Conservation (phyloP, 768 basidiomycete genomes). For the Strobilomyces confusus region DNA sequence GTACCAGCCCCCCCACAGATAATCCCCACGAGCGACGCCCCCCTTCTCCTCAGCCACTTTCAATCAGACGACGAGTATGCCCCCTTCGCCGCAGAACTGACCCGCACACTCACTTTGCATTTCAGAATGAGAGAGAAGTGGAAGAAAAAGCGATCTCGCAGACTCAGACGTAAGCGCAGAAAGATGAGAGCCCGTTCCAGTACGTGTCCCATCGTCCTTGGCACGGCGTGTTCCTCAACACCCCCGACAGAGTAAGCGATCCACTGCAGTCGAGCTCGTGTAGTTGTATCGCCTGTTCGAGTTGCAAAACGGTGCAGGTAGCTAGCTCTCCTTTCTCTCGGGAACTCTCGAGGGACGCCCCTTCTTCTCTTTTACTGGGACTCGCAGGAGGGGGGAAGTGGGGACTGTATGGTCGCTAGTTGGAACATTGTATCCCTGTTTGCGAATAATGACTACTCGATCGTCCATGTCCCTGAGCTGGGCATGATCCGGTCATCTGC, state of each 20-base stretch:
- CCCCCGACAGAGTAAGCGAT: slow-evolving; percentile 35
- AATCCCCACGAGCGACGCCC: slow-evolving; percentile 11
- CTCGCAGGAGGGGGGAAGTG: slow-evolving; percentile 16
- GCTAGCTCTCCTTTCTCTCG: slow-evolving; percentile 25
- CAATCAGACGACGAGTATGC: slow-evolving; percentile 29
- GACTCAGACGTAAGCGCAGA: slow-evolving; percentile 91
- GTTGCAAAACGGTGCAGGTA: slow-evolving; percentile 12
- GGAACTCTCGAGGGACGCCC: slow-evolving; percentile 19
- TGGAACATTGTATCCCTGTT: slow-evolving; percentile 23
- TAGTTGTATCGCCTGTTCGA: slow-evolving; percentile 15
- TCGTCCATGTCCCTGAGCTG: no score
- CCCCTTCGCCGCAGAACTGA: neutral
- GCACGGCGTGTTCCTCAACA: neutral
- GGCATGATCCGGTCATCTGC: no score
- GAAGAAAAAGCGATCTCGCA: slow-evolving; percentile 94
- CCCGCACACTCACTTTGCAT: neutral
- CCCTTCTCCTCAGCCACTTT: slow-evolving; percentile 29
- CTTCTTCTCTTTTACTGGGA: slow-evolving; percentile 23
- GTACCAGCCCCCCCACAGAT: no score
- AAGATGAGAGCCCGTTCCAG: slow-evolving; percentile 96
- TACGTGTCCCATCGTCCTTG: slow-evolving; percentile 38
- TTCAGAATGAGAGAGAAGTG: slow-evolving; percentile 93
- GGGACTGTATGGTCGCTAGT: slow-evolving; percentile 22
- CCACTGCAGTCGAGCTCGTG: slow-evolving; percentile 27
- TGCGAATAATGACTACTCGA: slow-evolving; percentile 13